These are phyloP conservation scores for Mycena sp. DNA, from an alignment of 1,284 basidiomycete species.

Conservation along the genomic window DNA sequence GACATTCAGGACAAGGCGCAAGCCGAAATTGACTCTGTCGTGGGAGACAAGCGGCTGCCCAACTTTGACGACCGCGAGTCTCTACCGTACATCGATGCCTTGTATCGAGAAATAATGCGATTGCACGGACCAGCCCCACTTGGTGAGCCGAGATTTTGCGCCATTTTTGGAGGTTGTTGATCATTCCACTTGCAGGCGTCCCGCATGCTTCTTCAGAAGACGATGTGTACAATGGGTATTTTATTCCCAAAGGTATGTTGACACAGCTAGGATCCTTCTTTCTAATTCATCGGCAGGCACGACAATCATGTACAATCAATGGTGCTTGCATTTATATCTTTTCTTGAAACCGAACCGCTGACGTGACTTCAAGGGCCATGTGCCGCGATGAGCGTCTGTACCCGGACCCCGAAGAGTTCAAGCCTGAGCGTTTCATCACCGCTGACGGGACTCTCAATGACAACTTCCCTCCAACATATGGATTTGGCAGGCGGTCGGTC, in stretches of 20 bases:
- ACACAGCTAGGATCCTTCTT: neutral
- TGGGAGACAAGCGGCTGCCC: constrained; percentile 35
- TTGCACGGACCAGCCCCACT: constrained; percentile 26
- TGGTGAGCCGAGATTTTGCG: neutral
- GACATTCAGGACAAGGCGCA: constrained; percentile 36
- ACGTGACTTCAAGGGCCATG: constrained; percentile 19
- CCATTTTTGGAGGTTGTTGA: neutral
- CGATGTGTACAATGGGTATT: constrained; percentile 33
- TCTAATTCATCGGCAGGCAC: constrained; percentile 9
- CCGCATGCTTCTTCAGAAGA: constrained; percentile 30
- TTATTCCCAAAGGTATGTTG: constrained; percentile 31
- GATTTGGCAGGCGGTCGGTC: constrained; percentile 24
- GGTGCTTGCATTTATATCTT: constrained; percentile 3
- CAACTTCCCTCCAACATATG: constrained; percentile 25
- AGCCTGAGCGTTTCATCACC: constrained; percentile 23
- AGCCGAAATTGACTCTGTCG: constrained; percentile 39
- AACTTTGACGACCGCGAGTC: constrained; percentile 32
- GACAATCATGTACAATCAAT: constrained; percentile 32
- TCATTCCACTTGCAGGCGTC: constrained; percentile 13
- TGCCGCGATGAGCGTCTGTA: constrained; percentile 23
- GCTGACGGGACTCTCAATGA: constrained; percentile 16
- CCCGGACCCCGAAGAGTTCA: constrained; percentile 22
- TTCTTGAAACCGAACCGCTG: neutral
- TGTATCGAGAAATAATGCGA: constrained; percentile 38
- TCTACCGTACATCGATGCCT: constrained; percentile 36